Conservation (phyloP, 345 rosid genomes). For the Barbarea vulgaris region DNA sequence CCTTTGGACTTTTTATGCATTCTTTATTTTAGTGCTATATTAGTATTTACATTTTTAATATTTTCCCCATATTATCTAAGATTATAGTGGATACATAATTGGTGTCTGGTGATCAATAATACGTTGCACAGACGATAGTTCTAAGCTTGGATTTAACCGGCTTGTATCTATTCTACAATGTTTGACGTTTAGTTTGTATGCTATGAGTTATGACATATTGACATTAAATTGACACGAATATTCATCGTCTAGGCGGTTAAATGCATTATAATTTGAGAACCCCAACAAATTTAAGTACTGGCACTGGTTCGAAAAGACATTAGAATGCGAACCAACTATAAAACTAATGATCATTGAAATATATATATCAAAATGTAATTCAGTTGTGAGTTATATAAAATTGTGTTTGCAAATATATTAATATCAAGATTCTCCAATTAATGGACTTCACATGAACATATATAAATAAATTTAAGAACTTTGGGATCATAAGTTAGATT, state of each 20-base stretch:
- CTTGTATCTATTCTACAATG: conserved; percentile 22
- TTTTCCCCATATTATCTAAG: conserved; percentile 20
- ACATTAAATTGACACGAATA: conserved; percentile 15
- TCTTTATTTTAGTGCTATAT: not conserved
- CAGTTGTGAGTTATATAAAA: not conserved
- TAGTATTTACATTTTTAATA: conserved; percentile 1
- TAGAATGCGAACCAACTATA: not conserved
- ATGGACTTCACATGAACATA: not conserved
- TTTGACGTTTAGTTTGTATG: conserved; percentile 33
- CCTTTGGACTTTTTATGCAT: conserved; percentile 28
- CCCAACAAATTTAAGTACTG: not conserved
- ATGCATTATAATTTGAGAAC: conserved; percentile 6
- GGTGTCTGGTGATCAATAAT: conserved; percentile 39
- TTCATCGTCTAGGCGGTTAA: conserved; percentile 31
- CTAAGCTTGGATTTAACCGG: conserved; percentile 31
- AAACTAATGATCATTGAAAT: not conserved
- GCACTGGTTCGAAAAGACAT: not conserved
- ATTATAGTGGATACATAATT: conserved; percentile 37
- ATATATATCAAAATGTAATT: not conserved
- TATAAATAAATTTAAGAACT: not conserved
- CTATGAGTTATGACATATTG: conserved; percentile 6
- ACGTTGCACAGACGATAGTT: conserved; percentile 23
- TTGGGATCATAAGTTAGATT: not conserved
- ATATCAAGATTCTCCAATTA: not conserved
- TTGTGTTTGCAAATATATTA: not conserved